Base-by-base conservation (phyloP, 2,329 filamentous ascomycete genomes). In the Fusarium praegraminearum region DNA sequence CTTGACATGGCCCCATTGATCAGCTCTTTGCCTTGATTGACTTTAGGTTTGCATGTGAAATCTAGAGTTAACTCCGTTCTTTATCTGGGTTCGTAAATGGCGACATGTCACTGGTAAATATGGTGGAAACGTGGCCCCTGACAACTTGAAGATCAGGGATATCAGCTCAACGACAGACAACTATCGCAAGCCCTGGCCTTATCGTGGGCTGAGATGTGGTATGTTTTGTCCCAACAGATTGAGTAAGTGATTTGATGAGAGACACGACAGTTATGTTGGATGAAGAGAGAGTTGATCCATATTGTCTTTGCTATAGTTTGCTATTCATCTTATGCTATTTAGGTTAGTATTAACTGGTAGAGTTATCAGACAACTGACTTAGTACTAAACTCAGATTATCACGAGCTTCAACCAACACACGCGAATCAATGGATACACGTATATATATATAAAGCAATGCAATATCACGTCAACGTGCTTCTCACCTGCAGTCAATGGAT, bases 141-240 rank as follows among this genome's bases (percentile, higher is more conserved):
- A 35, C 36, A 49, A 16, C 10, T 22, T 30, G 15, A 38, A 12
- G 30, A 26, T 28, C 28, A 51, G 47, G 43, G 26, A 44, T 40
- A 18, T 16, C 7, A 24, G 30, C 47, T 45, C 47, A 61, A 54
- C 54, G 61, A 16, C 10, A 16, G 32, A 26, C 18, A 36, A 13
- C 30, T 53, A 28, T 49, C 30, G 53, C 24, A 62, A 55, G 52
- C 52, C 40, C 45, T 67, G 53, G 38, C 40, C 41, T 58, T 55
- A 36, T 35, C 22, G 58, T 69, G 65, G 57, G 61, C 65, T 56
- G 65, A 71, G 61, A 65, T 38, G 35, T 71, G 65, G 69, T 71
- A 38, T 56, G 68, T 44, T 69, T 59, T 49, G 24, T 49, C 57
- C 62, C 66, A 70, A 63, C 57, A 22, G 7, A 47, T 51, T 28